Evolutionary conservation across 2,329 filamentous ascomycete species (phyloP).

Genomic region (Botrytis fragariae): DNA sequence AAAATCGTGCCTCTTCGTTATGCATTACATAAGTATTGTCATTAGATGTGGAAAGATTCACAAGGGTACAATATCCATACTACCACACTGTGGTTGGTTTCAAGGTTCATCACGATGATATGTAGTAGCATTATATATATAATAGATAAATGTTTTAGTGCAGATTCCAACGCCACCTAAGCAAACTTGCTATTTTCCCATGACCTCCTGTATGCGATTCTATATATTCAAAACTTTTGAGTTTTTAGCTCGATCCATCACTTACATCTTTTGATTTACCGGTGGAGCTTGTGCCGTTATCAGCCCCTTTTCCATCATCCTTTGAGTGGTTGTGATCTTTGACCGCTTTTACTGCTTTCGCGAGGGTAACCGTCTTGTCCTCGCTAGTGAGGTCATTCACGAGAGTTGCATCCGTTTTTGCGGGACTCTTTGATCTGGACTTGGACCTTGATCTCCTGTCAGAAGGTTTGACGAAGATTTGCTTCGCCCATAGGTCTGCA

Average conservation of each 20-base stretch:
- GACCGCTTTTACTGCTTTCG: slow-evolving; percentile 25
- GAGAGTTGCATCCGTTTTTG: slow-evolving; percentile 32
- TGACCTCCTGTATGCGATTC: neutral
- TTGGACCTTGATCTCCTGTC: slow-evolving; percentile 28
- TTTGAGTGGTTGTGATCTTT: slow-evolving; percentile 20
- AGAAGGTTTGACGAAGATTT: slow-evolving; percentile 39
- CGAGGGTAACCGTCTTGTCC: slow-evolving; percentile 25
- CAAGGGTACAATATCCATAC: neutral
- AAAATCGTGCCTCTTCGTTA: too few relatives aligned
- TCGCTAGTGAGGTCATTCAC: slow-evolving; percentile 35
- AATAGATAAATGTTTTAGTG: neutral
- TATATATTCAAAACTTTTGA: neutral
- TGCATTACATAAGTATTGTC: neutral
- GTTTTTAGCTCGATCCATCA: slow-evolving; percentile 21
- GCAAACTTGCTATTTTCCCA: slow-evolving; percentile 24
- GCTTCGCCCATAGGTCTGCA: slow-evolving; percentile 50
- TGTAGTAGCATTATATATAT: neutral
- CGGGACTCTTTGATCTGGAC: slow-evolving; percentile 31
- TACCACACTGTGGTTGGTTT: slow-evolving; percentile 16
- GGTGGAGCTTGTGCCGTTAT: neutral
- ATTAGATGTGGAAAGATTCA: neutral
- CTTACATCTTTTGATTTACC: slow-evolving; percentile 30
- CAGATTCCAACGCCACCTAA: neutral
- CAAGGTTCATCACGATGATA: neutral
- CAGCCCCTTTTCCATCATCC: neutral